Conservation (phyloP, 208 protist species). For the Chromosphaera perkinsii region DNA sequence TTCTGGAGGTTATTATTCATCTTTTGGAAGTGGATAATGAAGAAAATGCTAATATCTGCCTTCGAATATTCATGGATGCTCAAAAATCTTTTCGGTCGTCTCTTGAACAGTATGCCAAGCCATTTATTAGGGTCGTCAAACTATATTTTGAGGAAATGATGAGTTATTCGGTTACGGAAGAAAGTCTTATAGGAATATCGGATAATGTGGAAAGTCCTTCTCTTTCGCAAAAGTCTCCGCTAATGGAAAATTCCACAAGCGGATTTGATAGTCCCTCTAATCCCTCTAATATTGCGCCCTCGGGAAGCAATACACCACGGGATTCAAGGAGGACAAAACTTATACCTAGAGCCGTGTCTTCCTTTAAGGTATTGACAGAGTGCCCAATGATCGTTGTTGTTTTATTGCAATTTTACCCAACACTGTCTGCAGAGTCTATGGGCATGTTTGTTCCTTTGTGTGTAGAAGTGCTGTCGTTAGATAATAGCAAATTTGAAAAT, state of each 20-base stretch:
- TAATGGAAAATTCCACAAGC: neutral
- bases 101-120: neutral
- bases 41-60: slow-evolving; percentile 68
- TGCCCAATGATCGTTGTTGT: slow-evolving; percentile 73
- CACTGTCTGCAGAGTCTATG: slow-evolving; percentile 48
- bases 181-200: neutral
- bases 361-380: slow-evolving; percentile 69
- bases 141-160: neutral
- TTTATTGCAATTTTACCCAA: slow-evolving; percentile 66
- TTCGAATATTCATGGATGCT: slow-evolving; percentile 69
- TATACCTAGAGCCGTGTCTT: neutral
- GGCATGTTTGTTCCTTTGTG: slow-evolving; percentile 59
- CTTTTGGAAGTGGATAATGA: slow-evolving; percentile 66
- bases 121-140: neutral
- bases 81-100: slow-evolving; percentile 65
- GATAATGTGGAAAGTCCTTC: slow-evolving; percentile 1
- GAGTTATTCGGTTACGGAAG: neutral
- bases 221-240: neutral
- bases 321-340: too few species aligned
- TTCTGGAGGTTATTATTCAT: slow-evolving; percentile 50
- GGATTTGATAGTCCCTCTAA: neutral
- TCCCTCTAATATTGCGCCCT: neutral
- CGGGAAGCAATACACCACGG: neutral
- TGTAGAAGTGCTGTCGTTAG: slow-evolving; percentile 1
- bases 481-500: too few species aligned